A percentile compares a stretch with the other conserved stretches of the same genome.
Evolutionary conservation across 345 rosid species (phyloP).

Genomic region (Rubroshorea leprosula): DNA sequence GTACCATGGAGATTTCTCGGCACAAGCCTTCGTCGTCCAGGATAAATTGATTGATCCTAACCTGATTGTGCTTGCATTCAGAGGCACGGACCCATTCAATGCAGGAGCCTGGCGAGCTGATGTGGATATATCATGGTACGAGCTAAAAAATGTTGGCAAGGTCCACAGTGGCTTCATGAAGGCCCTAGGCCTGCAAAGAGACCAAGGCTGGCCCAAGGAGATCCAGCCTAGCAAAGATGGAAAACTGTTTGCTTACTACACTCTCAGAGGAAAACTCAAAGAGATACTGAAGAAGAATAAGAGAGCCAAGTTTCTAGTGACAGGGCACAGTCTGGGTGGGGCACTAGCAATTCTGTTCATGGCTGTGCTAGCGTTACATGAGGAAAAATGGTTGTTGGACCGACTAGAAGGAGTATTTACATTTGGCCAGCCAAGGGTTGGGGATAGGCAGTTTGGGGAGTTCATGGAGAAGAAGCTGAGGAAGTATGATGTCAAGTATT

Average conservation of each 20-base stretch:
- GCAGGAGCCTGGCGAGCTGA: constrained; percentile 45
- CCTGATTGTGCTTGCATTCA: constrained; percentile 46
- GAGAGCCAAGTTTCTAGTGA: constrained; percentile 34
- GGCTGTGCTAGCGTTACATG: constrained; percentile 32
- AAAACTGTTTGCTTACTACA: constrained; percentile 35
- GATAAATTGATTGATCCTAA: constrained; percentile 37
- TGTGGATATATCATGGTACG: constrained; percentile 52
- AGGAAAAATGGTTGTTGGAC: constrained; percentile 34
- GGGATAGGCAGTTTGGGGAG: constrained; percentile 35
- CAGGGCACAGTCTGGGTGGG: constrained; percentile 63
- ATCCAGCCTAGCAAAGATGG: constrained; percentile 12
- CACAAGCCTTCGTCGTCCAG: constrained; percentile 44
- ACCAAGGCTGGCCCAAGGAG: constrained; percentile 35
- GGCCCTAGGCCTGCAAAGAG: constrained; percentile 52
- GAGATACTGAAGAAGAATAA: constrained; percentile 27
- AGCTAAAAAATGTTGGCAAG: constrained; percentile 38
- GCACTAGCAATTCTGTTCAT: constrained; percentile 40
- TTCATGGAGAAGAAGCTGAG: constrained; percentile 31
- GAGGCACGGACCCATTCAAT: constrained; percentile 58
- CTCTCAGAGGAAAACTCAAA: constrained; percentile 25
- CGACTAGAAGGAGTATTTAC: constrained; percentile 49
- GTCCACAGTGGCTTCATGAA: constrained; percentile 57
- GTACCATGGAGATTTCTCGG: constrained; percentile 27
- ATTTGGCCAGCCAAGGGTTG: constrained; percentile 58
- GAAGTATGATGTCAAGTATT: constrained; percentile 28